phyloP scores from a whole-genome alignment of 108 stramenopile genomes.

The Skeletonema marinoi region DNA sequence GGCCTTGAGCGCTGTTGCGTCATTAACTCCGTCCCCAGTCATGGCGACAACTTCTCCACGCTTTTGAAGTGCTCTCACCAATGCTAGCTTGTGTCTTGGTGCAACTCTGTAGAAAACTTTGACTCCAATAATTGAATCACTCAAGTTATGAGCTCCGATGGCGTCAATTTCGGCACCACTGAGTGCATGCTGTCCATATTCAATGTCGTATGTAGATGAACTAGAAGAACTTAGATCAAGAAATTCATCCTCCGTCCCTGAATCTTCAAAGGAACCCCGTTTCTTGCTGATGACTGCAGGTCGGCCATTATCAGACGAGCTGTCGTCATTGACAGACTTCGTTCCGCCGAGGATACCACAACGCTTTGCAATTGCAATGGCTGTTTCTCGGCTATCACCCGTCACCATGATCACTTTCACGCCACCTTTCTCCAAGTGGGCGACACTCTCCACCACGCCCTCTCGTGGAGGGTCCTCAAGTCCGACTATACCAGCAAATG shows the following conservation, averaged over 20 bases:
- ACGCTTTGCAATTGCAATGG: conserved; percentile 87
- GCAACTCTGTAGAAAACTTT: conserved; percentile 95
- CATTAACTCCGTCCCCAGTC: conserved; percentile 99
- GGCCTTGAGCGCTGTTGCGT: conserved; percentile 93
- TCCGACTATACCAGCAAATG: conserved; percentile 91
- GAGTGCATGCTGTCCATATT: conserved; percentile 54
- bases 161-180: conserved; percentile 82
- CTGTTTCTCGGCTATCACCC: conserved; percentile 95
- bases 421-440: conserved; percentile 77
- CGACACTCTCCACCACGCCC: conserved; percentile 81
- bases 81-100: conserved; percentile 93
- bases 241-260: conserved; percentile 12
- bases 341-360: conserved; percentile 82
- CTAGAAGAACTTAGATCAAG: conserved; percentile 17
- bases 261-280: background rate
- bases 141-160: conserved; percentile 65
- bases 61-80: conserved; percentile 92
- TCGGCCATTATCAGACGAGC: conserved; percentile 23
- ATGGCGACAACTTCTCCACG: conserved; percentile 95
- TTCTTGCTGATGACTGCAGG: background rate
- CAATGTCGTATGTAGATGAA: conserved; percentile 38
- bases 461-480: conserved; percentile 93
- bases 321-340: conserved; percentile 22
- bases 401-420: conserved; percentile 97
- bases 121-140: conserved; percentile 73